These are phyloP conservation scores for Friedmanniomyces simplex DNA, from an alignment of 495 filamentous ascomycete species.

Conservation along the genomic window DNA sequence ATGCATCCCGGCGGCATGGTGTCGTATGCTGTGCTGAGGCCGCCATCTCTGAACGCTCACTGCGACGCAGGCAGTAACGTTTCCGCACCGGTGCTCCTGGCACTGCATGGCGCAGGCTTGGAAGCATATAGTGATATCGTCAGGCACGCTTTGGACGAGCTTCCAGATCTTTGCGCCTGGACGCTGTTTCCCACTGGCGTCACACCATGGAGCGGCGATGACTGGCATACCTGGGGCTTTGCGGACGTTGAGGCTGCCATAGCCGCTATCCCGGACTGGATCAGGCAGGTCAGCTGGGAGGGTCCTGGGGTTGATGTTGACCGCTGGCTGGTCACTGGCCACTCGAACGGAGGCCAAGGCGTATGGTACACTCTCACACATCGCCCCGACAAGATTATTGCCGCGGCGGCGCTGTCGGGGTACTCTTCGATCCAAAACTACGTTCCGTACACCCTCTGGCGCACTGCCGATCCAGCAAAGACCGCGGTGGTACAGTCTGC, in stretches of 20 bases:
- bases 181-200: conserved; percentile 48
- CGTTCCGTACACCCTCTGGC: conserved; percentile 50
- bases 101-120: conserved; percentile 49
- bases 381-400: conserved; percentile 47
- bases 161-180: conserved; percentile 47
- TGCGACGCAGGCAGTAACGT: conserved; percentile 14
- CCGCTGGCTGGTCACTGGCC: conserved; percentile 45
- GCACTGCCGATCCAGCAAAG: conserved; percentile 39
- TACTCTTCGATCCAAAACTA: conserved; percentile 53
- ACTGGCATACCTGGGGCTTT: conserved; percentile 54
- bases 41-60: conserved; percentile 39
- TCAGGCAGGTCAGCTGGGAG: conserved; percentile 37
- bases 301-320: conserved; percentile 36
- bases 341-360: conserved; percentile 54
- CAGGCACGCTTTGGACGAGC: conserved; percentile 38
- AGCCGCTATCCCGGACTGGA: conserved; percentile 42
- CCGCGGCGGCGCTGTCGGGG: conserved; percentile 46
- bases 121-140: conserved; percentile 41
- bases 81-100: conserved; percentile 37
- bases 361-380: conserved; percentile 50
- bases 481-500: conserved; percentile 37
- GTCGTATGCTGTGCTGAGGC: conserved; percentile 51
- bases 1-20: conserved; percentile 45
- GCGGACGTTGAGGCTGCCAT: conserved; percentile 47
- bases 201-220: conserved; percentile 53